These are phyloP conservation scores for Butyriboletus loyo DNA, from an alignment of 768 basidiomycete species.

Conservation along the genomic window DNA sequence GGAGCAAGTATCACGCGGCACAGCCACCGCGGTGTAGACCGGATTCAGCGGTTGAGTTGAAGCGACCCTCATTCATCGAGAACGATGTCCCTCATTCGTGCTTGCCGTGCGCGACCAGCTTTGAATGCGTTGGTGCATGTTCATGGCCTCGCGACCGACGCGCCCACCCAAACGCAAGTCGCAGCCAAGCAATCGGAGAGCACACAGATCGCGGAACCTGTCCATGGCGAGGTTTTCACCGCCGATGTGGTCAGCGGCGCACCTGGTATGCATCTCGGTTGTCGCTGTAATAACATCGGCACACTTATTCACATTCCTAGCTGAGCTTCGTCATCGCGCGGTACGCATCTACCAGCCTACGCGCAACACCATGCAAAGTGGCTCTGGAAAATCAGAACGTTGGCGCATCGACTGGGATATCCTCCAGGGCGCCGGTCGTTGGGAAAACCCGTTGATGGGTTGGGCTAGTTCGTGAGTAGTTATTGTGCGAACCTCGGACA, in stretches of 20 bases:
- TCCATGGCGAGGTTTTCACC: constrained; percentile 59
- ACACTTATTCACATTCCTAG: constrained; percentile 37
- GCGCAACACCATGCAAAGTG: constrained; percentile 94
- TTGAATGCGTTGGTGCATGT: constrained; percentile 9
- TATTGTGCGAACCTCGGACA: not conserved
- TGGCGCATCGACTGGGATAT: constrained; percentile 97
- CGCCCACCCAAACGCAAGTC: constrained; percentile 21
- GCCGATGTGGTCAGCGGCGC: constrained; percentile 87
- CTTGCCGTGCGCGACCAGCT: constrained; percentile 33
- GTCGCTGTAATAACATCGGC: not conserved
- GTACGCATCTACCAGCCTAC: constrained; percentile 94
- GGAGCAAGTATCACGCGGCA: not conserved
- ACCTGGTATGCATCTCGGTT: constrained; percentile 53
- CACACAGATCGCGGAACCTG: constrained; percentile 42
- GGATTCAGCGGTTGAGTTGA: not conserved
- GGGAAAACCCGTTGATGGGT: constrained; percentile 99
- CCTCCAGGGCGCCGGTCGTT: constrained; percentile 83
- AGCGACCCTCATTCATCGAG: not conserved
- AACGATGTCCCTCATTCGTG: constrained; percentile 57
- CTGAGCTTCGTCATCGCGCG: constrained; percentile 77
- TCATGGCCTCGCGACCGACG: constrained; percentile 22
- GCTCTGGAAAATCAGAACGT: constrained; percentile 75
- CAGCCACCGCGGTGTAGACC: constrained; percentile 21
- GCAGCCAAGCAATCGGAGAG: constrained; percentile 21
- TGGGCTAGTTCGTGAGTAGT: constrained; percentile 88